These are phyloP conservation scores for Acaromyces ingoldii DNA, from an alignment of 1,284 basidiomycete species.

Conservation along the genomic window DNA sequence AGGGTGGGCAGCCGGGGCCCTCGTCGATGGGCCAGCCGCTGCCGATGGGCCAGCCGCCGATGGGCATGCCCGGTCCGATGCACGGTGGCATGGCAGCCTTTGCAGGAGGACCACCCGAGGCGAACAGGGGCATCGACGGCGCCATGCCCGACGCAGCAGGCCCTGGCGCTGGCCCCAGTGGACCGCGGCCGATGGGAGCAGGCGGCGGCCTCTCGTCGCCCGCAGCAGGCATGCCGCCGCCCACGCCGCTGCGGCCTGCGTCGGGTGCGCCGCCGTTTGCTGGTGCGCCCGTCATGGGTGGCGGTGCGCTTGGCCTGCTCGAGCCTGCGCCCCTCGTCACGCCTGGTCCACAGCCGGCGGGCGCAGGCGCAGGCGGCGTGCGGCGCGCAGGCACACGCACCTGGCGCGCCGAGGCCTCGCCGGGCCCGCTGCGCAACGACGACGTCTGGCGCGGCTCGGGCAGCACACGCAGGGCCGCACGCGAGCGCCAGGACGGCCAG, in stretches of 20 bases:
- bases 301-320: not conserved
- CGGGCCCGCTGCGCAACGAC: constrained; percentile 3
- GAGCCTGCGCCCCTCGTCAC: constrained; percentile 1
- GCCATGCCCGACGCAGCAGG: not conserved
- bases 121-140: too few relatives aligned
- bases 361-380: not conserved
- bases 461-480: not conserved
- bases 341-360: not conserved
- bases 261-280: too few relatives aligned
- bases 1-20: too few relatives aligned
- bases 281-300: too few relatives aligned
- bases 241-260: too few relatives aligned
- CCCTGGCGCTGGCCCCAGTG: not conserved
- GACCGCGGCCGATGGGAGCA: not conserved
- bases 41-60: too few relatives aligned
- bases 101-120: too few relatives aligned
- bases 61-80: too few relatives aligned
- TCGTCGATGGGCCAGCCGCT: too few relatives aligned
- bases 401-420: constrained; percentile 5
- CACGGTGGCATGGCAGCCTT: too few relatives aligned
- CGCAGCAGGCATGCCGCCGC: too few relatives aligned
- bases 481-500: constrained; percentile 6
- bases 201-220: not conserved
- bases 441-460: constrained; percentile 8
- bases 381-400: constrained; percentile 5